phyloP scores from a whole-genome alignment of 805 yeast species.

The Metschnikowia reukaufii region DNA sequence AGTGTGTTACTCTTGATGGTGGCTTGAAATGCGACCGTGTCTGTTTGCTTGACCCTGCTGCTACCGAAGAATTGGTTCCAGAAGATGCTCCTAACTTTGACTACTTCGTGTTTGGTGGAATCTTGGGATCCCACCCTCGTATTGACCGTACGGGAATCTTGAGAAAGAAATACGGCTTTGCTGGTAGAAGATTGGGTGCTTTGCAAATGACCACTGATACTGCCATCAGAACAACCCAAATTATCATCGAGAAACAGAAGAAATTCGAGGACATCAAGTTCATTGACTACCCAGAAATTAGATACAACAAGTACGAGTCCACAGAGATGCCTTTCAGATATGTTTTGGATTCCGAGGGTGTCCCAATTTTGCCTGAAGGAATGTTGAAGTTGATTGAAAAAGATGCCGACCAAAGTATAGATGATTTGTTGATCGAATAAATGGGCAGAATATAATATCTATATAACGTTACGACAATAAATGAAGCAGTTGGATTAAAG shows the following conservation, averaged over 20 bases:
- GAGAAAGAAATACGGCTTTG: constrained; percentile 75
- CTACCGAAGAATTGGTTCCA: constrained; percentile 70
- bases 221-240: constrained; percentile 87
- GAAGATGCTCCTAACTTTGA: constrained; percentile 66
- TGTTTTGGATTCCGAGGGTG: constrained; percentile 58
- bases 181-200: constrained; percentile 82
- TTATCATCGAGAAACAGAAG: constrained; percentile 59
- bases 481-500: neutral
- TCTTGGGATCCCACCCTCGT: constrained; percentile 90
- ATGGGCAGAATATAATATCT: neutral
- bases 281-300: constrained; percentile 91
- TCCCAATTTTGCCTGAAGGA: constrained; percentile 88
- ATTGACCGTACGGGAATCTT: constrained; percentile 92
- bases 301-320: constrained; percentile 83
- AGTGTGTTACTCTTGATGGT: constrained; percentile 57
- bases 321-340: constrained; percentile 98
- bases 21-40: constrained; percentile 49
- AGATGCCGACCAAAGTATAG: constrained; percentile 82
- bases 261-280: constrained; percentile 74
- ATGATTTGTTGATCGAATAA: constrained; percentile 55
- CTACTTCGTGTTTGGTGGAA: constrained; percentile 95
- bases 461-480: neutral
- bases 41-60: constrained; percentile 89
- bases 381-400: constrained; percentile 83
- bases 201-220: constrained; percentile 98